Evolutionary conservation across 345 rosid species (phyloP), one percentile per base, ranked within the genome.

Genomic region (Eucalyptus viminalis): DNA sequence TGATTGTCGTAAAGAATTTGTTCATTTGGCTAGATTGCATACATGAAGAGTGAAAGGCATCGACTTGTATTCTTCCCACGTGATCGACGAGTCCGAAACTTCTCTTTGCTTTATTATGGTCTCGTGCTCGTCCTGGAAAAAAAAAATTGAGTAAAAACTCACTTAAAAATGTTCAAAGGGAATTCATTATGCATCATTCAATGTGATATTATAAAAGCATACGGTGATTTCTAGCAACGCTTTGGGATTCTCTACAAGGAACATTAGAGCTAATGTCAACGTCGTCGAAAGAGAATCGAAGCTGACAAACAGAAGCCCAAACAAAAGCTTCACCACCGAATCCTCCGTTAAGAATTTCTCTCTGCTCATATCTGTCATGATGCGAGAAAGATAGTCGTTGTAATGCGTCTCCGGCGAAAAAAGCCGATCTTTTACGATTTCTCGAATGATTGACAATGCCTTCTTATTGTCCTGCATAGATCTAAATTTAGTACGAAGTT

Each of bases 291-390:
- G 10, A 1, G 92, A 29, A 14, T 92, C 94, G 51, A 72, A 87
- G 37, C 87, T 58, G 37, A 86, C 94, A 53, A 89, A 89, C 9
- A 89, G 49, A 58, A 89, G 49, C 3, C 88, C 89, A 29, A 88
- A 91, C 31, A 92, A 5, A 5, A 89, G 50, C 17, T 83, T 88
- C 47, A 49, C 89, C 50, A 85, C 49, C 3, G 92, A 88, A 21
- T 92, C 92, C 25, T 91, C 86, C 16, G 92, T 90, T 45, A 91
- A n/a, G 90, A 91, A 92, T 31, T 92, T 89, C 49, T 94, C 89
- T 4, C 51, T 87, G 8, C 83, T 17, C 90, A 88, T 86, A 87
- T 91, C 92, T 7, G 29, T 54, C 12, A 93, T 31, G 6, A 88
- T 60, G 11, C 86, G 91, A 80, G 89, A 86, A 17, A 92, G 92